Evolutionary conservation across 2,329 filamentous ascomycete genomes (phyloP), one percentile per base, ranked within the genome.

Genomic region (Neocucurbitaria cava): DNA sequence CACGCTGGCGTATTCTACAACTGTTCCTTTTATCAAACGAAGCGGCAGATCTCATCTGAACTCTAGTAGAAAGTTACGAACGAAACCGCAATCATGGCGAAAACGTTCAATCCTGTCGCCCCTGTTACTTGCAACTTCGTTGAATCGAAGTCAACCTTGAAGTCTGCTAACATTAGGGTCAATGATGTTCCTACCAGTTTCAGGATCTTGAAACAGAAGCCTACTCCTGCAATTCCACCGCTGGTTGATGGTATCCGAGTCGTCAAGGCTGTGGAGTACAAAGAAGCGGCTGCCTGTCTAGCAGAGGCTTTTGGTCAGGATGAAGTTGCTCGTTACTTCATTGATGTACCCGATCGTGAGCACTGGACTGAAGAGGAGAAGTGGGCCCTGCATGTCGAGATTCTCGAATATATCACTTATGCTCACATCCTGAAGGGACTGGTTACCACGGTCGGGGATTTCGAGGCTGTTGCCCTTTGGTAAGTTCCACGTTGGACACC

Each of bases 391-490:
- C 91, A 95, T 74, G 82, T 89, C 62, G 84, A 89, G 71, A 89
- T 92, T 65, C 85, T 94, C 80, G 88, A 87, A 64, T 93, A 92
- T 76, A 83, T 91, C 64, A 87, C 88, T 45, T 89, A 90, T 53
- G 87, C 89, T 56, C 90, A 92, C 73, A 87, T 86, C 74, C 83
- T 89, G 68, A 87, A 87, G 64, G 91, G 91, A 51, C 76, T 91
- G 54, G 90, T 90, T 49, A 88, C 89, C 41, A 87, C 88, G 50
- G 86, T 90, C 58, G 91, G 91, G 17, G 85, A 92, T 69, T 91
- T 89, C 69, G 90, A 91, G 62, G 88, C 86, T 60, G 87, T 95
- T 49, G 90, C 89, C 52, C 80, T 95, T 47, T 95, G 91, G 90
- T 92, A 80, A 71, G 85, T 81, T 8, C n/a, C 9, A 15, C 21